These are phyloP conservation scores for Medicago lupulina DNA, from an alignment of 306 rosid species.

Conservation along the genomic window DNA sequence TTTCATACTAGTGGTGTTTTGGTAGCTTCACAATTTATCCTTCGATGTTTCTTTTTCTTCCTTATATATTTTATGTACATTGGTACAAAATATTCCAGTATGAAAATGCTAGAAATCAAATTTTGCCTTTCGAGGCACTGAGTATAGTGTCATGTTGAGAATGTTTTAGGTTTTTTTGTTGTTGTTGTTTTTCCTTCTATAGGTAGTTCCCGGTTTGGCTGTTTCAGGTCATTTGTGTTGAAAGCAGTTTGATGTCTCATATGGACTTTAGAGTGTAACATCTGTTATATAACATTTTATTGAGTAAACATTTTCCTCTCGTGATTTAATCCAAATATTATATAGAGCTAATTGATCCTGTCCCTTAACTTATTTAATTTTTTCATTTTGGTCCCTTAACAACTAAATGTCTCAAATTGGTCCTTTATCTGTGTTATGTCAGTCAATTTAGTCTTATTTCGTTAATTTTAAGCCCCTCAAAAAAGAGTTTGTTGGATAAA, in stretches of 20 bases:
- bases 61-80: constrained; percentile 64
- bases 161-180: constrained; percentile 52
- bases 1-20: constrained; percentile 46
- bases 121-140: constrained; percentile 62
- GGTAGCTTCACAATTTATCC: constrained; percentile 48
- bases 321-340: constrained; percentile 36
- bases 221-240: constrained; percentile 47
- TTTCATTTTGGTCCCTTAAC: too few relatives aligned
- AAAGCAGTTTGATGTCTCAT: constrained; percentile 41
- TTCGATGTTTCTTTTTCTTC: background rate
- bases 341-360: background rate
- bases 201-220: constrained; percentile 45
- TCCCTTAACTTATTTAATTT: too few relatives aligned
- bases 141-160: constrained; percentile 54
- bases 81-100: constrained; percentile 59
- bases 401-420: too few relatives aligned
- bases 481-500: too few relatives aligned
- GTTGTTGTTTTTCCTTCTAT: constrained; percentile 43
- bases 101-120: constrained; percentile 59
- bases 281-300: constrained; percentile 50
- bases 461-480: too few relatives aligned
- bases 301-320: constrained; percentile 52
- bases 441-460: too few relatives aligned
- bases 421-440: too few relatives aligned
- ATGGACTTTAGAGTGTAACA: constrained; percentile 32